A percentile compares a stretch with the other conserved stretches of the same genome.
Evolutionary conservation across 306 rosid species (phyloP).

Genomic region (Fagus crenata): DNA sequence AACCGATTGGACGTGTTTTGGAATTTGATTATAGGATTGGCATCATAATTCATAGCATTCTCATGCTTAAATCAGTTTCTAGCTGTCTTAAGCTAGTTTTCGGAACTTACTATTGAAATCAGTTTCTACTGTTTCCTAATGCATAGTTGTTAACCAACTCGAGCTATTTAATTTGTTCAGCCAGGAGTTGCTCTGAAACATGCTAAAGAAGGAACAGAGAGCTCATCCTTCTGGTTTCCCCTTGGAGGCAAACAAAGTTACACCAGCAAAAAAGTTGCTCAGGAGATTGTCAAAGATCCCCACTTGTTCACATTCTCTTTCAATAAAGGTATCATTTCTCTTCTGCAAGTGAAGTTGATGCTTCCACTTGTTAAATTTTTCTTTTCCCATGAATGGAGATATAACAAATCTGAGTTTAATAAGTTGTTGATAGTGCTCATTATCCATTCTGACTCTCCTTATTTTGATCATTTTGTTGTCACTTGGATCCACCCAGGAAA

Average conservation of each 20-base stretch:
- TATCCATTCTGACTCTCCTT: slow-evolving; percentile 41
- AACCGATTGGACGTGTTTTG: neutral
- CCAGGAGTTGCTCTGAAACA: slow-evolving; percentile 83
- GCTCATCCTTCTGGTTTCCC: slow-evolving; percentile 92
- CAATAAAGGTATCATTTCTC: slow-evolving; percentile 61
- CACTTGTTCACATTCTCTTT: slow-evolving; percentile 80
- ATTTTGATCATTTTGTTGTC: slow-evolving; percentile 36
- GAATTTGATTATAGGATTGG: neutral
- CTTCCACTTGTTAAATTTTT: neutral
- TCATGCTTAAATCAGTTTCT: neutral
- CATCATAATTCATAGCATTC: neutral
- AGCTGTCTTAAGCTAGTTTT: neutral
- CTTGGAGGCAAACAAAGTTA: slow-evolving; percentile 92
- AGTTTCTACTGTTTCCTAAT: slow-evolving; percentile 17
- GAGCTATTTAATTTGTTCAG: slow-evolving; percentile 50
- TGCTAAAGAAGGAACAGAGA: slow-evolving; percentile 98
- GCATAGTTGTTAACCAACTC: slow-evolving; percentile 21
- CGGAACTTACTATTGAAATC: neutral
- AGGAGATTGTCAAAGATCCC: slow-evolving; percentile 77
- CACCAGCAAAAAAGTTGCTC: slow-evolving; percentile 62
- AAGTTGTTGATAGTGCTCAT: slow-evolving; percentile 25
- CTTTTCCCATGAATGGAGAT: slow-evolving; percentile 3
- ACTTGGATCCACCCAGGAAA: slow-evolving; percentile 67
- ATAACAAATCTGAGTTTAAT: slow-evolving; percentile 27
- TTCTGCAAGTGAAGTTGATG: neutral